Conservation (phyloP, 2,329 filamentous ascomycete genomes). For the Mollisia scopiformis region DNA sequence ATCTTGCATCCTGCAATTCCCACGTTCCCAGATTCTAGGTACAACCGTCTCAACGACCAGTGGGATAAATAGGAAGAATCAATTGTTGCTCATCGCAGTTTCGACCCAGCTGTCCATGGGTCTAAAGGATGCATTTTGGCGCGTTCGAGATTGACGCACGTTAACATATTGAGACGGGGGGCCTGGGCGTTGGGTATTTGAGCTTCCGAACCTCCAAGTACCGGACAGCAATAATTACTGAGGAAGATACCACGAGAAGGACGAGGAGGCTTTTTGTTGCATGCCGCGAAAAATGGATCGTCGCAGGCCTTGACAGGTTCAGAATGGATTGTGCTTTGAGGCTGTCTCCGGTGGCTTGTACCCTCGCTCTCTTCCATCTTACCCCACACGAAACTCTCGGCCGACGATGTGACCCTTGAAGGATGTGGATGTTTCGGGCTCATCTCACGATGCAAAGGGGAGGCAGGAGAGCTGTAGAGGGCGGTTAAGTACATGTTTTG, state of each 20-base stretch:
- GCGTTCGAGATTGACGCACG: neutral
- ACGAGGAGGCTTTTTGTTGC: neutral
- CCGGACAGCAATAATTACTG: neutral
- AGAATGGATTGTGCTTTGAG: neutral
- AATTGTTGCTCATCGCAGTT: neutral
- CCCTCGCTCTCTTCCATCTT: neutral
- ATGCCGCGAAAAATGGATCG: slow-evolving; percentile 1
- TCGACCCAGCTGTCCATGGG: neutral
- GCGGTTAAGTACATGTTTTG: neutral
- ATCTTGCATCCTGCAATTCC: neutral
- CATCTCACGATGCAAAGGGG: neutral
- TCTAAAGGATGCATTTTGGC: neutral
- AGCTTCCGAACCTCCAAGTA: neutral
- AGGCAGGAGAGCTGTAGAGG: neutral
- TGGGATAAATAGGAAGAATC: neutral
- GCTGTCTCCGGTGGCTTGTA: neutral
- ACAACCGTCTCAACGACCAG: neutral
- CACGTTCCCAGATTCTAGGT: neutral
- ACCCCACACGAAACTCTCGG: neutral
- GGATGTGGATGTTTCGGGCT: neutral
- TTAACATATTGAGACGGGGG: neutral
- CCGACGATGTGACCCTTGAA: neutral
- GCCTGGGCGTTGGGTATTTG: neutral
- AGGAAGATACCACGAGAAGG: neutral
- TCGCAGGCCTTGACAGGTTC: neutral